These are phyloP conservation scores for Linnemannia hyalina DNA, from an alignment of 192 early-diverging fungal genomes.

Conservation along the genomic window DNA sequence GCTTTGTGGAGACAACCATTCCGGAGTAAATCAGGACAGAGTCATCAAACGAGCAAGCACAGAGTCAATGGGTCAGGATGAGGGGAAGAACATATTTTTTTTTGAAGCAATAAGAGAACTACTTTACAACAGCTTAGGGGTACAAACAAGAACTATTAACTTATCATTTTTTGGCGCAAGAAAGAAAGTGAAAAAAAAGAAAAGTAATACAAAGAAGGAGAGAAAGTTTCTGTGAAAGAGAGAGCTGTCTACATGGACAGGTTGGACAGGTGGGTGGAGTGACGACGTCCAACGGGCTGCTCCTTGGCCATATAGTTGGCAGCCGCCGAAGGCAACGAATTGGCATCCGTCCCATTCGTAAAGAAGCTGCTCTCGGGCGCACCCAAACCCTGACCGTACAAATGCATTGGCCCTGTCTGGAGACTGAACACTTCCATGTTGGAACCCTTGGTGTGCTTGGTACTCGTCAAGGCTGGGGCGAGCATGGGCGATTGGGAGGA, in stretches of 20 bases:
- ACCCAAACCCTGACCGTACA: conserved; percentile 20
- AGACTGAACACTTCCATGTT: conserved; percentile 20
- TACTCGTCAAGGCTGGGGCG: conserved; percentile 1
- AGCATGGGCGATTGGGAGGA: conserved; percentile 21
- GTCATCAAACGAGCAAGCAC: too few relatives aligned
- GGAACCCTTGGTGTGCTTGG: neutral
- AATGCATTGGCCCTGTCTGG: conserved; percentile 3
- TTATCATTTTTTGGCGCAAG: neutral
- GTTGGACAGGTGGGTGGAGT: conserved; percentile 19
- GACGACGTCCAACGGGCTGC: neutral
- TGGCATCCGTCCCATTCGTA: neutral
- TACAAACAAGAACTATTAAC: too few relatives aligned
- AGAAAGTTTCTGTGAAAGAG: neutral
- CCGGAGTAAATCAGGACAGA: too few relatives aligned
- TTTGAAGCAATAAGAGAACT: neutral
- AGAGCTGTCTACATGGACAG: neutral
- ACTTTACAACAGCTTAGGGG: too few relatives aligned
- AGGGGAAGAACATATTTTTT: neutral
- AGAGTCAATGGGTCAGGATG: too few relatives aligned
- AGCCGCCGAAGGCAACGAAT: neutral
- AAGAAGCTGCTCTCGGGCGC: conserved; percentile 22
- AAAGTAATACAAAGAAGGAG: neutral
- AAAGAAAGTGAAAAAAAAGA: neutral
- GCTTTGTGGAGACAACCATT: neutral
- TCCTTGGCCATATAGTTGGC: conserved; percentile 43